phyloP scores from a whole-genome alignment of 2,329 filamentous ascomycete genomes.

The Calonectria hawksworthii region DNA sequence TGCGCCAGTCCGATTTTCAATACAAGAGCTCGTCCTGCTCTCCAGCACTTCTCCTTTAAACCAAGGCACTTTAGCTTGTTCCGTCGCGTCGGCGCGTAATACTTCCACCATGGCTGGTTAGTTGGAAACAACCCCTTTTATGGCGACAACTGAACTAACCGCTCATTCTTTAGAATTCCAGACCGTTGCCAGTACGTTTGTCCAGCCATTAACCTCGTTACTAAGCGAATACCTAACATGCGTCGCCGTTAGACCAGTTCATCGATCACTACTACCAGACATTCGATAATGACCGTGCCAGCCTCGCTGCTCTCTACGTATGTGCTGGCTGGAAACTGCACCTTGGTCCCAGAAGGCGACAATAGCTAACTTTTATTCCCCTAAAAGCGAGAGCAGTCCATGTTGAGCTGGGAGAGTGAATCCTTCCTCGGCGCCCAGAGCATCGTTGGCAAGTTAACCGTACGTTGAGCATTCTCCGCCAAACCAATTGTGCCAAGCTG shows the following conservation, averaged over 20 bases:
- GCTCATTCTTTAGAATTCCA: conserved; percentile 57
- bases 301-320: conserved; percentile 85
- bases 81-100: conserved; percentile 27
- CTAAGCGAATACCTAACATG: not conserved
- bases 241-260: conserved; percentile 78
- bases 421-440: conserved; percentile 72
- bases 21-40: conserved; percentile 16
- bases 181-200: conserved; percentile 61
- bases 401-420: conserved; percentile 90
- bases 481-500: conserved; percentile 5
- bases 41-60: conserved; percentile 9
- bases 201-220: not conserved
- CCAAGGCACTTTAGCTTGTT: conserved; percentile 10
- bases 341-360: too few relatives aligned
- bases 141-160: conserved; percentile 42
- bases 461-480: conserved; percentile 60
- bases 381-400: conserved; percentile 82
- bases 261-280: conserved; percentile 91
- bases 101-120: conserved; percentile 45
- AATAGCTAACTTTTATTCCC: conserved; percentile 20
- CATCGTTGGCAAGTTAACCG: conserved; percentile 87
- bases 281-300: conserved; percentile 81
- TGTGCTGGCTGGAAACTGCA: conserved; percentile 48
- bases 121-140: conserved; percentile 14
- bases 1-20: conserved; percentile 48